These are phyloP conservation scores for Moniliophthora roreri DNA, from an alignment of 1,284 basidiomycete genomes.

Conservation along the genomic window DNA sequence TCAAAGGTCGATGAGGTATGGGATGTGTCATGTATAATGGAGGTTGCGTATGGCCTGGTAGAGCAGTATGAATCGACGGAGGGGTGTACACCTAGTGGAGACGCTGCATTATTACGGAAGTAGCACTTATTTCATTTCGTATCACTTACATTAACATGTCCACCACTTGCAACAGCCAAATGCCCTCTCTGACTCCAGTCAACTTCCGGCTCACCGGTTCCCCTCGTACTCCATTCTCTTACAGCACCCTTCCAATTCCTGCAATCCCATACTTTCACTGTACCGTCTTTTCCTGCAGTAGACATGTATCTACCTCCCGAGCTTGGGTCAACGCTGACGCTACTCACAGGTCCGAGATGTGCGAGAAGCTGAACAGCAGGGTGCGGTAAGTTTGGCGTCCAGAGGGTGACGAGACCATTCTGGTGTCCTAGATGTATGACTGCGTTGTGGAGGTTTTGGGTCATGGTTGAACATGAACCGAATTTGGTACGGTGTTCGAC, in stretches of 20 bases:
- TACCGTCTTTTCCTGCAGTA: conserved; percentile 86
- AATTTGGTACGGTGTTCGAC: conserved; percentile 90
- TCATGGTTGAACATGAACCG: conserved; percentile 84
- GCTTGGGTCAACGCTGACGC: conserved; percentile 82
- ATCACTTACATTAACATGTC: conserved; percentile 69
- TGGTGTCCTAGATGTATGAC: conserved; percentile 94
- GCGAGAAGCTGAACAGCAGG: conserved; percentile 92
- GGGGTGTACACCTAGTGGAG: conserved; percentile 60
- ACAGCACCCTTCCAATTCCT: conserved; percentile 91
- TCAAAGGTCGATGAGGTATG: conserved; percentile 67
- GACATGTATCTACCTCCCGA: conserved; percentile 89
- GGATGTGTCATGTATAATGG: conserved; percentile 86
- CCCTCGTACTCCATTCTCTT: conserved; percentile 74
- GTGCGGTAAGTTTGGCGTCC: conserved; percentile 93
- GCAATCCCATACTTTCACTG: conserved; percentile 95
- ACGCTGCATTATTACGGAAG: not conserved
- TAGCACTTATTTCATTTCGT: conserved; percentile 21
- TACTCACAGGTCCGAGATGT: conserved; percentile 85
- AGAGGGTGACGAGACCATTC: conserved; percentile 90
- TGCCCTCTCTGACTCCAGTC: conserved; percentile 85
- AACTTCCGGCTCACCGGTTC: conserved; percentile 46
- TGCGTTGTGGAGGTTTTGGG: conserved; percentile 90
- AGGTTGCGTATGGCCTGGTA: conserved; percentile 55
- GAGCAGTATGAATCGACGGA: conserved; percentile 62
- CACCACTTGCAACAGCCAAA: conserved; percentile 81